These are phyloP conservation scores for Furcasterigmium sp. DNA, from an alignment of 2,329 filamentous ascomycete genomes.

Conservation along the genomic window DNA sequence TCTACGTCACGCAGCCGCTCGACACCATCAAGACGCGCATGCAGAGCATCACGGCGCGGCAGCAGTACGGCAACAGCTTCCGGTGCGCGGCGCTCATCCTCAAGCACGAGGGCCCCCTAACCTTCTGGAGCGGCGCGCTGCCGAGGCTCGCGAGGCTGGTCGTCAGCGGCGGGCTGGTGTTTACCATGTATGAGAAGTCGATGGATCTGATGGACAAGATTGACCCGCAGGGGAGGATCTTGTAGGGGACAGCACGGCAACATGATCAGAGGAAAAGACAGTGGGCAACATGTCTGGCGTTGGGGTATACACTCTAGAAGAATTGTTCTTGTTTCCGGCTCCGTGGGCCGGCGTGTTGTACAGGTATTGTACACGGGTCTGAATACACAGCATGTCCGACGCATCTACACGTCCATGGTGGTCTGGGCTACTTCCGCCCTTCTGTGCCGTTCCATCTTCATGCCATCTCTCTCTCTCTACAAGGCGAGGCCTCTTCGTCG, in stretches of 20 bases:
- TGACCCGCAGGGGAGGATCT: slow-evolving; percentile 65
- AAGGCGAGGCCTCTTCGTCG: not conserved
- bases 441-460: too few species aligned
- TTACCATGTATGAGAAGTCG: slow-evolving; percentile 97
- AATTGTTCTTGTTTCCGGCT: too few species aligned
- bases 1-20: slow-evolving; percentile 69
- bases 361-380: slow-evolving; percentile 7
- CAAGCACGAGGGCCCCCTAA: slow-evolving; percentile 81
- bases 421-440: too few species aligned
- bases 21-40: slow-evolving; percentile 97
- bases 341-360: slow-evolving; percentile 8
- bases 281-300: too few species aligned
- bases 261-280: not conserved
- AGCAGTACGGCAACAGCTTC: slow-evolving; percentile 80
- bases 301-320: too few species aligned
- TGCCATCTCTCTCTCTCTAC: too few species aligned
- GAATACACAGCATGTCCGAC: too few species aligned
- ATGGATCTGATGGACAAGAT: slow-evolving; percentile 79
- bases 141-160: slow-evolving; percentile 80
- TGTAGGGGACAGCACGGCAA: not conserved
- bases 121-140: slow-evolving; percentile 90
- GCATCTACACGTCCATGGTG: too few species aligned
- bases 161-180: slow-evolving; percentile 92
- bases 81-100: slow-evolving; percentile 79
- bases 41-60: slow-evolving; percentile 87